Evolutionary conservation across 2,329 filamentous ascomycete species (phyloP), one percentile per base, ranked within the genome.

Genomic region (Botrytis fragariae): DNA sequence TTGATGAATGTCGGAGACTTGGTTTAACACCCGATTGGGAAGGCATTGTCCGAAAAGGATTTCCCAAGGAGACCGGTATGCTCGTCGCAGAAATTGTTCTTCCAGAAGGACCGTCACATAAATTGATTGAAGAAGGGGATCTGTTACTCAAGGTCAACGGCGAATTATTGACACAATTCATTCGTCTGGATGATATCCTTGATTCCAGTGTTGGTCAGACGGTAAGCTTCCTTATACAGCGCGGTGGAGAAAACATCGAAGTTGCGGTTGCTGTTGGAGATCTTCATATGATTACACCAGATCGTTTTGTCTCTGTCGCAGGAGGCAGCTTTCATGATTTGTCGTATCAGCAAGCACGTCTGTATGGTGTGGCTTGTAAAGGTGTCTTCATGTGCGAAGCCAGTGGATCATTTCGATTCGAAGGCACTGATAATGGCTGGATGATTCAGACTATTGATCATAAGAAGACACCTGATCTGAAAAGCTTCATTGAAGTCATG

Each of bases 301-400:
- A 98, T 83, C 92, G 95, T 74, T 99, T 98, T 81, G 93, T 98
- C 71, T 93, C 94, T 7, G 95, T 98, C 61, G 93, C 95, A 60
- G 97, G 96, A 32, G 96, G 91, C 37, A 95, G 94, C 74, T 98
- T 99, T 85, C 97, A 99, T 84, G 90, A 97, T 81, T 86, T 99
- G 29, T 99, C 97, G 0, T 99, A 99, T 82, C 96, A 99, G 81
- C 95, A 98, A 83, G 94, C 96, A n/a, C 91, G 96, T 16, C 88
- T 98, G 7, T 98, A 98, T 81, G 95, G 95, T 48, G 95, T 99
- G 73, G 91, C 95, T 16, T 92, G 94, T 78, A 92, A 94, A 81
- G 96, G 96, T 48, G 94, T 99, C 29, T 99, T 93, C 81, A 92
- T 98, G 74, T 98, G 95, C 80, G 96, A 99, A 83, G 93, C 95